These are phyloP conservation scores for Pythium utonaiense DNA, from an alignment of 352 stramenopile species.

Conservation along the genomic window DNA sequence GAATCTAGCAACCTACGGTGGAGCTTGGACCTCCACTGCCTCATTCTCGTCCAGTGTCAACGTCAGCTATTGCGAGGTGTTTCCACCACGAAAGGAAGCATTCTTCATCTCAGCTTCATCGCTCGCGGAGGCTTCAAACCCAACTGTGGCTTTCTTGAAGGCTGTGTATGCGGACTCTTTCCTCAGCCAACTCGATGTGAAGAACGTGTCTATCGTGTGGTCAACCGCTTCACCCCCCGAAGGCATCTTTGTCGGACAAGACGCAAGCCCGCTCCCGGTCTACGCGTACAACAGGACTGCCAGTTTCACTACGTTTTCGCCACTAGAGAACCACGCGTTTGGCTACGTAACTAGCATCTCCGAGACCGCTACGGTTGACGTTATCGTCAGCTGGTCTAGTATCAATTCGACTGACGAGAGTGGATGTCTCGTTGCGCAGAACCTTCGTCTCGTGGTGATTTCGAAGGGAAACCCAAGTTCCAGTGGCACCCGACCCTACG, in stretches of 20 bases:
- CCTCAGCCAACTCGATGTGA: neutral
- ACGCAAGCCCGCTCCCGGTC: neutral
- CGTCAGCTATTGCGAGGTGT: slow-evolving; percentile 17
- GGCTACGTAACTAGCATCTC: slow-evolving; percentile 8
- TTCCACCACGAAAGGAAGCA: neutral
- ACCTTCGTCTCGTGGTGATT: slow-evolving; percentile 18
- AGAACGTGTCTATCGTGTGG: slow-evolving; percentile 16
- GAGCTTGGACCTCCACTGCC: neutral
- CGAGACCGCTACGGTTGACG: slow-evolving; percentile 12
- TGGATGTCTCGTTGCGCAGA: slow-evolving; percentile 17
- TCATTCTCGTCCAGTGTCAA: slow-evolving; percentile 5
- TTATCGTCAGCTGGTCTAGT: slow-evolving; percentile 16
- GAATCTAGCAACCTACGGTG: neutral
- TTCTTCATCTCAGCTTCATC: slow-evolving; percentile 10
- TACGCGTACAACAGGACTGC: slow-evolving; percentile 10
- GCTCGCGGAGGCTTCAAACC: neutral
- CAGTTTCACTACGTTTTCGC: slow-evolving; percentile 2
- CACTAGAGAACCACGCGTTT: neutral
- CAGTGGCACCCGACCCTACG: slow-evolving; percentile 15
- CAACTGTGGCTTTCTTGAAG: neutral
- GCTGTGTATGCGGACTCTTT: slow-evolving; percentile 2
- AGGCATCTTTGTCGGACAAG: neutral
- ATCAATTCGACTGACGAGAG: neutral
- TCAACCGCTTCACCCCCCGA: neutral
- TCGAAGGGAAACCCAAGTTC: neutral